Evolutionary conservation across 2,329 filamentous ascomycete genomes (phyloP).

Genomic region (Scorias spongiosa): DNA sequence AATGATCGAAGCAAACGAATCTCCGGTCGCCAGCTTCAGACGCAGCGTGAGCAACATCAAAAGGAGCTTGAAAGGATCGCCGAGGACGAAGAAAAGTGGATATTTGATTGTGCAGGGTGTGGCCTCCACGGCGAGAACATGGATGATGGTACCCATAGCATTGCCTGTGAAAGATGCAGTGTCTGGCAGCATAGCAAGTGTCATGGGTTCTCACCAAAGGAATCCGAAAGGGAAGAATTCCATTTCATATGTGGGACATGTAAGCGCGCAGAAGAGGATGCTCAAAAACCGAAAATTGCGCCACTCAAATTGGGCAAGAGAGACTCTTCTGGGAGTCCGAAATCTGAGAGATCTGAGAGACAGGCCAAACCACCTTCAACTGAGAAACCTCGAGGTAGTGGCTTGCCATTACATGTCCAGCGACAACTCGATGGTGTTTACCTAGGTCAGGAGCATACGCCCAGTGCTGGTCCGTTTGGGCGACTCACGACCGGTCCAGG

Average conservation of each 20-base stretch:
- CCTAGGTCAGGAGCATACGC: not conserved
- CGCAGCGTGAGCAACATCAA: conserved; percentile 65
- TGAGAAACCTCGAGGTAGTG: conserved; percentile 4
- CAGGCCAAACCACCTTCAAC: conserved; percentile 1
- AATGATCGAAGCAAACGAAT: conserved; percentile 33
- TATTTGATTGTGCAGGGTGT: conserved; percentile 82
- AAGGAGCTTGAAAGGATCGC: conserved; percentile 58
- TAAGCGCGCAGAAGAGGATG: conserved; percentile 49
- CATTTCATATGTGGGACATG: conserved; percentile 74
- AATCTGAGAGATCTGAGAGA: conserved; percentile 6
- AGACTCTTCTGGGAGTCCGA: conserved; percentile 11
- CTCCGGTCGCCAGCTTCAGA: conserved; percentile 67
- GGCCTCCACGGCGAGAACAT: conserved; percentile 75
- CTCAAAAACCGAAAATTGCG: conserved; percentile 46
- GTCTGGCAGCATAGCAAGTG: conserved; percentile 97
- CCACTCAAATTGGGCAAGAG: conserved; percentile 39
- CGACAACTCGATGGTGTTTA: conserved; percentile 12
- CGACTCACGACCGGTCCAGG: not conserved
- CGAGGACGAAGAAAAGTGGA: conserved; percentile 67
- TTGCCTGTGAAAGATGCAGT: conserved; percentile 85
- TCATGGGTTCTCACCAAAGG: conserved; percentile 59
- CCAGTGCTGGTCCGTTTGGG: not conserved
- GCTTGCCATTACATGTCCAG: conserved; percentile 12
- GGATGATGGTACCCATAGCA: conserved; percentile 85
- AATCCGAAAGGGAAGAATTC: conserved; percentile 75